phyloP scores from a whole-genome alignment of 495 filamentous ascomycete genomes.

The Entonaema liquescens region DNA sequence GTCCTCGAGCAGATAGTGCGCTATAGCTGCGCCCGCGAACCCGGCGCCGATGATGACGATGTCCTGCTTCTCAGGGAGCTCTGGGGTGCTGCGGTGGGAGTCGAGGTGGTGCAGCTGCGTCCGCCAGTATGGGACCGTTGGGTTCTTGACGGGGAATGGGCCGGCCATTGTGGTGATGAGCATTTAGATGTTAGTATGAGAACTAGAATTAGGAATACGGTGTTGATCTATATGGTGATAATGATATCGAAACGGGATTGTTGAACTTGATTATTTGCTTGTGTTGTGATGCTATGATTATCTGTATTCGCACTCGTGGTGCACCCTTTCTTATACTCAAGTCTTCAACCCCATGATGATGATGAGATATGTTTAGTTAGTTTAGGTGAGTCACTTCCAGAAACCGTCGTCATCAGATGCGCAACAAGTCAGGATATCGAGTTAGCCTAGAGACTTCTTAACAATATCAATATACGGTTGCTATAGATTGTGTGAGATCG shows the following conservation, averaged over 20 bases:
- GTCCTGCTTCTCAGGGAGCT: conserved; percentile 46
- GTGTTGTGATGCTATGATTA: not conserved
- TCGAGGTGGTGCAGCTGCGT: conserved; percentile 50
- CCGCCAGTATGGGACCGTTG: conserved; percentile 51
- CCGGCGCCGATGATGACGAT: conserved; percentile 52
- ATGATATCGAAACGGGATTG: not conserved
- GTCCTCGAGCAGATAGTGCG: conserved; percentile 42
- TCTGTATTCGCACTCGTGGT: not conserved
- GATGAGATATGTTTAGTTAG: not conserved
- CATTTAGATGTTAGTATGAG: conserved; percentile 6
- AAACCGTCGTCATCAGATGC: conserved; percentile 31
- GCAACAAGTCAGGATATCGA: not conserved
- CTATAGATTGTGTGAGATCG: not conserved
- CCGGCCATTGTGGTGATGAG: conserved; percentile 19
- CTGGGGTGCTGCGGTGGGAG: conserved; percentile 46
- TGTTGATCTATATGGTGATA: not conserved
- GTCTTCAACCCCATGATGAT: not conserved
- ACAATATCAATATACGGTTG: not conserved
- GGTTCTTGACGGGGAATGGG: conserved; percentile 44
- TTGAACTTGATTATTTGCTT: not conserved
- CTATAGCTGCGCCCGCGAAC: conserved; percentile 43
- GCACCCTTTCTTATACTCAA: conserved; percentile 4
- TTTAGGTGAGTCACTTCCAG: conserved; percentile 17
- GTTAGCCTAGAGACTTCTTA: not conserved
- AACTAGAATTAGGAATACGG: conserved; percentile 17